A percentile compares a stretch with the other conserved stretches of the same genome.
These are phyloP conservation scores for Morella rubra DNA, from an alignment of 306 rosid species.

Conservation along the genomic window DNA sequence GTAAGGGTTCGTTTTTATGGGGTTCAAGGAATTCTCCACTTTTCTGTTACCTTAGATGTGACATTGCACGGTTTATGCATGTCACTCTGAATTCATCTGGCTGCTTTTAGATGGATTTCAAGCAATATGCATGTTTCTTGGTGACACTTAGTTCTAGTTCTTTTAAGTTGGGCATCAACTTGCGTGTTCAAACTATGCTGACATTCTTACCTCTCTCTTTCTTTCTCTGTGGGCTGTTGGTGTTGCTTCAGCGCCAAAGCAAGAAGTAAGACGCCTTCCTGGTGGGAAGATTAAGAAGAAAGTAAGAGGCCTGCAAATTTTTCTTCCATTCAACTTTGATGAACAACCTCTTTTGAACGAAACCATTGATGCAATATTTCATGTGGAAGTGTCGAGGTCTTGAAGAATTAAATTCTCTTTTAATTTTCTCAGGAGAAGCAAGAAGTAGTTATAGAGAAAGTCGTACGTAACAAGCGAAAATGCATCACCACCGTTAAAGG, in stretches of 20 bases:
- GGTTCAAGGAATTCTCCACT: slow-evolving; percentile 4
- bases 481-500: slow-evolving; percentile 96
- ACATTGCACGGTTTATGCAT: not conserved
- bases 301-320: slow-evolving; percentile 35
- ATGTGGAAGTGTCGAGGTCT: not conserved
- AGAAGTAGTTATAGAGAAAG: slow-evolving; percentile 91
- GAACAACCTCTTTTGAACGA: not conserved
- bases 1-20: not conserved
- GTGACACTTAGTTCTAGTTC: slow-evolving; percentile 1
- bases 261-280: slow-evolving; percentile 93
- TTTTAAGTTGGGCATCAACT: not conserved
- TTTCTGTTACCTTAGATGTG: slow-evolving; percentile 4
- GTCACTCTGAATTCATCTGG: slow-evolving; percentile 17
- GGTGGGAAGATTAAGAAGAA: slow-evolving; percentile 99
- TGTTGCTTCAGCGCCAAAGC: slow-evolving; percentile 57
- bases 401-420: slow-evolving; percentile 20
- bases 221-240: slow-evolving; percentile 2
- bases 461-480: slow-evolving; percentile 87
- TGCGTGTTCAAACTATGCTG: slow-evolving; percentile 16
- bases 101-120: slow-evolving; percentile 8
- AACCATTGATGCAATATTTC: not conserved
- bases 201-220: slow-evolving; percentile 1
- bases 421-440: slow-evolving; percentile 66
- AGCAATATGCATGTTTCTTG: not conserved
- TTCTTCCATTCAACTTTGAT: not conserved